Conservation (phyloP, 768 basidiomycete species). For the Rhodotorula babjevae region DNA sequence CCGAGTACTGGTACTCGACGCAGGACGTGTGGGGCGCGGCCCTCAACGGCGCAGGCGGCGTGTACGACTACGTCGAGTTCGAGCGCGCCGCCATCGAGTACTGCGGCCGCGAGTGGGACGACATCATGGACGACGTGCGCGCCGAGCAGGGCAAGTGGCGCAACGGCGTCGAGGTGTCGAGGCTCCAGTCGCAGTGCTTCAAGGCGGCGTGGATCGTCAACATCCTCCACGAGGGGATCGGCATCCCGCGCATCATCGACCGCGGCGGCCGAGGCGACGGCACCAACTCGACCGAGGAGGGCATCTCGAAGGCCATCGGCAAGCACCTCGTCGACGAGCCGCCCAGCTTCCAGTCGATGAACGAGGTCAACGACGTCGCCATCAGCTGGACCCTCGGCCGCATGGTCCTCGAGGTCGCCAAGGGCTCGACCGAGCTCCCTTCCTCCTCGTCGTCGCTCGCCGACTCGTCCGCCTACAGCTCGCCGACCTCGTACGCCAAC, state of each 20-base stretch:
- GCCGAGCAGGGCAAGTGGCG: slow-evolving; percentile 53
- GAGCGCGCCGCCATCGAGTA: slow-evolving; percentile 85
- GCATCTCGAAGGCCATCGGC: slow-evolving; percentile 66
- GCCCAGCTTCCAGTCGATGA: slow-evolving; percentile 78
- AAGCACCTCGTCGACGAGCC: slow-evolving; percentile 62
- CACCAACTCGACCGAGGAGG: slow-evolving; percentile 55
- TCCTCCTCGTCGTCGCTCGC: neutral
- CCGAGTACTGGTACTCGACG: slow-evolving; percentile 99
- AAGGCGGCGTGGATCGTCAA: slow-evolving; percentile 98
- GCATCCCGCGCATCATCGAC: slow-evolving; percentile 83
- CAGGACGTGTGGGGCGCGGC: slow-evolving; percentile 78
- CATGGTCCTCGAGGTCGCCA: slow-evolving; percentile 86
- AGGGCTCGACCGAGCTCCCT: slow-evolving; percentile 22
- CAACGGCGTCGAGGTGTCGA: slow-evolving; percentile 73
- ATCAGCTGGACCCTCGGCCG: slow-evolving; percentile 98
- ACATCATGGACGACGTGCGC: slow-evolving; percentile 65
- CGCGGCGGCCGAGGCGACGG: slow-evolving; percentile 61
- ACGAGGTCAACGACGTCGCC: slow-evolving; percentile 85
- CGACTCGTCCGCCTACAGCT: neutral
- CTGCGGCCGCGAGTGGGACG: slow-evolving; percentile 72
- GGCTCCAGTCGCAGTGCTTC: slow-evolving; percentile 97
- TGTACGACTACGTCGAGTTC: slow-evolving; percentile 94
- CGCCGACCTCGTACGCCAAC: neutral
- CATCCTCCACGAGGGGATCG: slow-evolving; percentile 91
- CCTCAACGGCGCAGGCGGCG: slow-evolving; percentile 61